Evolutionary conservation across 176 grass and related monocot species (phyloP).

Genomic region (Aegilops longissima): DNA sequence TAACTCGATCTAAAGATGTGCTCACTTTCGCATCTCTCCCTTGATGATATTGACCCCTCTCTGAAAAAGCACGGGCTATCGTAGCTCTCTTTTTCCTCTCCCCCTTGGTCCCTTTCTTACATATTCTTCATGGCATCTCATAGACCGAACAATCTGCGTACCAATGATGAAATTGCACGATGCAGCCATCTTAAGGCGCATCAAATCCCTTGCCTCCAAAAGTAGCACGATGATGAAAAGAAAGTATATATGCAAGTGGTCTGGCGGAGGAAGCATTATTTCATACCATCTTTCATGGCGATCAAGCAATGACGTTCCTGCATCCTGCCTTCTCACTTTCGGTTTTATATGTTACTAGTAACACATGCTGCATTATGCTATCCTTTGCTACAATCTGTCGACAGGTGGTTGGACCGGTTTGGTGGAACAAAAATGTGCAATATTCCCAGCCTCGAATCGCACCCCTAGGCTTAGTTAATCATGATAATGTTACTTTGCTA

Average conservation of each 20-base stretch:
- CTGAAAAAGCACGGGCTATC: constrained; percentile 9
- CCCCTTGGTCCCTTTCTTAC: neutral
- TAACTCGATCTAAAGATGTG: neutral
- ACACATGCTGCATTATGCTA: neutral
- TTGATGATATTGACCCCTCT: constrained; percentile 12
- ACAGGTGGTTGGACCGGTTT: neutral
- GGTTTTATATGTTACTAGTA: neutral
- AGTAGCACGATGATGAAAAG: neutral
- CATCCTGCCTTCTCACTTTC: neutral
- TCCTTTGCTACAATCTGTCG: neutral
- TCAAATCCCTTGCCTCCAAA: constrained; percentile 7
- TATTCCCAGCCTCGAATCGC: neutral
- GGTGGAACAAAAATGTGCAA: neutral
- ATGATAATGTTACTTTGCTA: neutral
- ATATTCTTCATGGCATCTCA: constrained; percentile 14
- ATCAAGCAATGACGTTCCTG: neutral
- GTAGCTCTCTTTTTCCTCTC: neutral
- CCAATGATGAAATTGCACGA: constrained; percentile 33
- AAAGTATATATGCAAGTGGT: neutral
- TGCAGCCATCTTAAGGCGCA: neutral
- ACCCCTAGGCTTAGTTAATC: neutral
- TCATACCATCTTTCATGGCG: neutral
- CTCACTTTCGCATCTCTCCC: constrained; percentile 9
- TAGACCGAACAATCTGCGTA: constrained; percentile 26
- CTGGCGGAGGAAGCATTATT: neutral